Conservation (phyloP, 2,329 filamentous ascomycete species). For the Arachnomyces sp. region DNA sequence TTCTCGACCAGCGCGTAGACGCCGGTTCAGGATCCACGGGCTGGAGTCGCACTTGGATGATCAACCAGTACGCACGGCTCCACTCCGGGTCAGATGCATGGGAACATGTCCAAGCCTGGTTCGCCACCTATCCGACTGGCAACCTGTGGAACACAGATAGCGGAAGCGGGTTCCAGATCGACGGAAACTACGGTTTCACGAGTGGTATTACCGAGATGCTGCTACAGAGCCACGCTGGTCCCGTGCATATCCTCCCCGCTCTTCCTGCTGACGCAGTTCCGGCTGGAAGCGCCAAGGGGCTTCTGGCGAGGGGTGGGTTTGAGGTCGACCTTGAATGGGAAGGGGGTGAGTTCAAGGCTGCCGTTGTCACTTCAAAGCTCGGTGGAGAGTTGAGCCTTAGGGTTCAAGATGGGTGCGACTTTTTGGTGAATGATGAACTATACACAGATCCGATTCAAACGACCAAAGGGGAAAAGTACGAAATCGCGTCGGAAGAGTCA, state of each 20-base stretch:
- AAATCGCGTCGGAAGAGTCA: too few relatives aligned
- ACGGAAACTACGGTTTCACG: slow-evolving; percentile 42
- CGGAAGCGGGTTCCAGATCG: slow-evolving; percentile 39
- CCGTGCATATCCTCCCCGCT: slow-evolving; percentile 29
- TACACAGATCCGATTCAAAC: background rate
- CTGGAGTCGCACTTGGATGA: slow-evolving; percentile 43
- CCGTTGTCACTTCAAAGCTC: background rate
- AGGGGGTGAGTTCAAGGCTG: background rate
- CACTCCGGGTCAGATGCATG: slow-evolving; percentile 27
- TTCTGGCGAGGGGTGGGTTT: slow-evolving; percentile 29
- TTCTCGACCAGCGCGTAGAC: slow-evolving; percentile 14
- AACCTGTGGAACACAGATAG: slow-evolving; percentile 33
- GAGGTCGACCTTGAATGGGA: slow-evolving; percentile 29
- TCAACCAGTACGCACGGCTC: slow-evolving; percentile 41
- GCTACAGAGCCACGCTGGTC: slow-evolving; percentile 29
- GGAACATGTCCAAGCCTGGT: slow-evolving; percentile 26
- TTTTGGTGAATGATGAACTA: slow-evolving; percentile 13
- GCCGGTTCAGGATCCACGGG: slow-evolving; percentile 39
- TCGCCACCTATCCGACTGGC: slow-evolving; percentile 29
- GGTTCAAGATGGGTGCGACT: background rate
- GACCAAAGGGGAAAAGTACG: slow-evolving; percentile 7
- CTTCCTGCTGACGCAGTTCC: slow-evolving; percentile 23
- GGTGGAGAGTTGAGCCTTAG: background rate
- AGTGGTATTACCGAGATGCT: slow-evolving; percentile 39
- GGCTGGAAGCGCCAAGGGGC: slow-evolving; percentile 22